Base-by-base conservation (phyloP, 2,329 filamentous ascomycete species). In the Paraphaeosphaeria sporulosa region DNA sequence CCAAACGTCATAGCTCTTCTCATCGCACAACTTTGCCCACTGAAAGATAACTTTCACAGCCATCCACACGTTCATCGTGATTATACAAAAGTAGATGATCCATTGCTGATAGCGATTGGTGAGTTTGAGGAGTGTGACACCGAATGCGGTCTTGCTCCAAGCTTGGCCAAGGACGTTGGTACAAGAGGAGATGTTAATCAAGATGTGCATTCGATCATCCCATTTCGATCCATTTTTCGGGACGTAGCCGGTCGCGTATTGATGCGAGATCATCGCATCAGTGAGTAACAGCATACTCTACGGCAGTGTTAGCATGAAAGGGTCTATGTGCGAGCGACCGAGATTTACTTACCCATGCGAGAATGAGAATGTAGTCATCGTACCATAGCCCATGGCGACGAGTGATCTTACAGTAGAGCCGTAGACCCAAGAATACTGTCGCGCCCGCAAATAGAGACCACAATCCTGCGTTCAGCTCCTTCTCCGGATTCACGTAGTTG, bases 141-240 rank as follows among this genome's bases (percentile, higher is more conserved):
- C 77, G 56, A 79, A 79, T 4, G 77, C 77, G 15, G 75, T 74
- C 55, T 79, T 79, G 17, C 73, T 75, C 23, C 74, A 67, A 42
- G 76, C 68, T 60, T 79, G 78, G 47, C 73, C 74, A 15, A 79
- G 61, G 2, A 79, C 66, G 30, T 76, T 79, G 10, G 76, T 76
- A 58, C 77, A 79, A 7, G 77, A 79, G 36, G 72, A 73, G 25
- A 78, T 69, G 64, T 81, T 83, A 76, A 85, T 84, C 57, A 85
- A 73, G 63, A 85, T 84, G 66, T 83, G 82, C 83, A 85, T 85
- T 56, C 78, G 79, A 62, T 84, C 81, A 59, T 82, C 80, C 83
- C 83, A 85, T 19, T 73, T 66, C n/a, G 80, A 69, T 0, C 59
- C 59, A 23, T 57, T 57, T 17, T 25, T 38, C 3, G 74, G 69